Evolutionary conservation across 768 basidiomycete genomes (phyloP), one percentile per base, ranked within the genome.

Genomic region (Mycena amicta): DNA sequence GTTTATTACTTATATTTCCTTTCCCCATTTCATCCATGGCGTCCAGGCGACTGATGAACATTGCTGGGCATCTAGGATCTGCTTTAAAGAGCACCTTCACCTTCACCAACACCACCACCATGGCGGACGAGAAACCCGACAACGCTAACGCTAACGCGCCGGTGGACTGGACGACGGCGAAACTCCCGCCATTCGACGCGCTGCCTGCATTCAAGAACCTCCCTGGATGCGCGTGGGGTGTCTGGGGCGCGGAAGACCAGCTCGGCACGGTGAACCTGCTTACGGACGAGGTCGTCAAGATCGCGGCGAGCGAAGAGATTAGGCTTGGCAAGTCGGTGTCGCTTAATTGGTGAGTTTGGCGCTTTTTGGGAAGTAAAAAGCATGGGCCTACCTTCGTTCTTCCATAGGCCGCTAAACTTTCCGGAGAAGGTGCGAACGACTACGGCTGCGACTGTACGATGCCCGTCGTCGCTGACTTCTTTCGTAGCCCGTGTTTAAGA

Each of bases 211-310:
- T 70, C 78, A 85, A 76, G 75, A 82, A 73, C 66, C 80, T 65
- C 71, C 78, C 68, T 52, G 88, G 87, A 11, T 89, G 87, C 55
- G 88, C 87, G 2, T 89, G 88, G 88, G 77, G 75, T 3, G 76
- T 88, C 11, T 89, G 86, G 86, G 87, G 87, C 25, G 70, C 77
- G 33, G 80, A 83, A 20, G 88, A 89, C 60, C 75, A 89, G 64
- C 75, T 89, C 20, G 88, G 88, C 2, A 89, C 86, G 4, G 74
- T 89, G 37, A 89, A 89, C 66, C 60, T 89, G 50, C 69, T 89
- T 33, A 88, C 88, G 2, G 80, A 82, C 22, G 80, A 81, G 12
- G 79, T 87, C n/a, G 84, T 88, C n/a, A 75, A 80, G 63, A 71
- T 72, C 40, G 82, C 85, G 16, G 83, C 84, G 16, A 67, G 71